A percentile compares a stretch with the other conserved stretches of the same genome.
These are phyloP conservation scores for Barbarea vulgaris DNA, from an alignment of 345 rosid genomes.

Conservation along the genomic window DNA sequence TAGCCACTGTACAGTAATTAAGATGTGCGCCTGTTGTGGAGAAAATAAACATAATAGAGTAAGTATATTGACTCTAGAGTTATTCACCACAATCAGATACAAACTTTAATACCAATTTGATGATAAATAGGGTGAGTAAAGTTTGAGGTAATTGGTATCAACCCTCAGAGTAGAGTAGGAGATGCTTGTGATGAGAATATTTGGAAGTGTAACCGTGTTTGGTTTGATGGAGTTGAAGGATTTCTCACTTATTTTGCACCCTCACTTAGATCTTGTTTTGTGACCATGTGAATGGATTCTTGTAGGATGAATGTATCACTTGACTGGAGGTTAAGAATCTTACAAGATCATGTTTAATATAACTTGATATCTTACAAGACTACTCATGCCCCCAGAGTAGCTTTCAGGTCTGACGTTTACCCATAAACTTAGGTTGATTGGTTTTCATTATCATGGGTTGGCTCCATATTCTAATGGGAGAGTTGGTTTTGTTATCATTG, in stretches of 20 bases:
- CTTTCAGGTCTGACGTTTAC: conserved; percentile 7
- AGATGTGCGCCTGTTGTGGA: background rate
- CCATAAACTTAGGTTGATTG: background rate
- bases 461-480: background rate
- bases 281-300: conserved; percentile 6
- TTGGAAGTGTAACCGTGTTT: background rate
- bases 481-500: background rate
- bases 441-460: background rate
- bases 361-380: conserved; percentile 11
- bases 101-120: background rate
- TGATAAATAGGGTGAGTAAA: background rate
- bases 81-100: background rate
- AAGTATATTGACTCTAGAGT: background rate
- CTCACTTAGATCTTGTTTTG: background rate
- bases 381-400: conserved; percentile 5
- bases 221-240: conserved; percentile 8
- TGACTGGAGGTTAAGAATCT: background rate
- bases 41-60: background rate
- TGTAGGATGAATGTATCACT: background rate
- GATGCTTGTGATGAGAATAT: conserved; percentile 4
- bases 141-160: conserved; percentile 9
- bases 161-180: background rate
- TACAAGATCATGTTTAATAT: background rate
- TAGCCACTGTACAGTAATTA: background rate
- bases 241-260: conserved; percentile 12